Base-by-base conservation (phyloP, 2,329 filamentous ascomycete species). In the Epichloe elymi region DNA sequence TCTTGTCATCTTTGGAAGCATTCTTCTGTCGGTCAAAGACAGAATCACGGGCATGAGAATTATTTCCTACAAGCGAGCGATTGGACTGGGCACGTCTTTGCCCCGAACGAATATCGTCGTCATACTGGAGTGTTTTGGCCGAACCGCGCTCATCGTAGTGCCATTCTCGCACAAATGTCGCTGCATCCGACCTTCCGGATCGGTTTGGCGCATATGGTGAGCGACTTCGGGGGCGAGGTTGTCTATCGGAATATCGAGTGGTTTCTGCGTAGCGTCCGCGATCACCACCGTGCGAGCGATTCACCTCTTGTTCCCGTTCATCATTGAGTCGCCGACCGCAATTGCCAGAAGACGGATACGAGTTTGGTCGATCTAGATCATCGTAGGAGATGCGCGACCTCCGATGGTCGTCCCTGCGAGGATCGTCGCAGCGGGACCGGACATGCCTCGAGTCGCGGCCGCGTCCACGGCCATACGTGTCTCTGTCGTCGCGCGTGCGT, bases 1-100 rank as follows among this genome's bases (percentile, higher is more conserved):
- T 51, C 35, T 55, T 62, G 33, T 48, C 20, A 38, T 48, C 47
- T 45, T 49, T 35, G 5, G 26, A 35, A 23, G 35, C 26, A 33
- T 75, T 77, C 78, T 79, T 72, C 69, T 71, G 71, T 77, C 69
- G 73, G 82, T 87, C 84, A 85, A 81, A 74, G 74, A 83, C 72
- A 71, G 75, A 65, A 76, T 72, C 82, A 67, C 71, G 68, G 71
- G 70, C 66, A 70, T 70, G 75, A 75, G 74, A 75, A 72, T 69
- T 72, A 69, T 76, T 72, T 72, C 71, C 73, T 71, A 74, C 72
- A 67, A 74, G 72, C 69, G 73, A 76, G 74, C 76, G 76, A 72
- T 79, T 81, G 73, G 76, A 75, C 74, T 74, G 76, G 69, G 76
- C 61, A 57, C 56, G 72, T 70, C 79, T 75, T 70, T 58, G 56